phyloP scores from a whole-genome alignment of 805 yeast genomes.

The Myxozyma mucilagina region DNA sequence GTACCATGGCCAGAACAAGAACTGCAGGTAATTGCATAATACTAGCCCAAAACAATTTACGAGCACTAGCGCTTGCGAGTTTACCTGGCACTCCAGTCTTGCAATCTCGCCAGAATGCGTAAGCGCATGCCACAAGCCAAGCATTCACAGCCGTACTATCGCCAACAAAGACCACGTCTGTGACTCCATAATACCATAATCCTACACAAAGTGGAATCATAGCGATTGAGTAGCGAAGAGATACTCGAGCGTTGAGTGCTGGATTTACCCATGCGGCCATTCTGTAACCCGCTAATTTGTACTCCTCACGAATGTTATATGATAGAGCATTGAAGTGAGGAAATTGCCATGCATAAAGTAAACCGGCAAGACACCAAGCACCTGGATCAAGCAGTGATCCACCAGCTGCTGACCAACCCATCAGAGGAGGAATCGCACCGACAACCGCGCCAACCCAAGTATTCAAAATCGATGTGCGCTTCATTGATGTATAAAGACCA shows the following conservation, averaged over 20 bases:
- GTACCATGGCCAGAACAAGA: constrained; percentile 86
- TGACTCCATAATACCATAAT: constrained; percentile 70
- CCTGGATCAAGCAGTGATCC: constrained; percentile 61
- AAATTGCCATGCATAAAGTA: constrained; percentile 96
- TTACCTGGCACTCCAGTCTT: background rate
- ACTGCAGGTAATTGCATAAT: constrained; percentile 93
- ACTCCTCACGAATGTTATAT: constrained; percentile 84
- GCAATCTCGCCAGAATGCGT: constrained; percentile 80
- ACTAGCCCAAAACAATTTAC: constrained; percentile 87
- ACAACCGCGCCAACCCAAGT: constrained; percentile 99
- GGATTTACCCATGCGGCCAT: constrained; percentile 97
- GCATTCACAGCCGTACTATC: constrained; percentile 82
- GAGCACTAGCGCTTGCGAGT: constrained; percentile 59
- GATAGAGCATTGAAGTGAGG: constrained; percentile 95
- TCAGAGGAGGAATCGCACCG: constrained; percentile 96
- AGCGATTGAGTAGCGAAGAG: constrained; percentile 81
- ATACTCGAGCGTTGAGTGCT: constrained; percentile 85
- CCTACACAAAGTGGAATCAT: constrained; percentile 95
- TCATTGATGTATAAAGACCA: constrained; percentile 88
- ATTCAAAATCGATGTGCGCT: constrained; percentile 78
- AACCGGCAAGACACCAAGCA: constrained; percentile 89
- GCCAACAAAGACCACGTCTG: constrained; percentile 76
- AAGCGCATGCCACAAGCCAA: constrained; percentile 81
- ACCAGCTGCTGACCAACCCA: constrained; percentile 98
- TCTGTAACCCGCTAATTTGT: constrained; percentile 91